Evolutionary conservation across 2,329 filamentous ascomycete genomes (phyloP).

Genomic region (Triangularia verruculosa): DNA sequence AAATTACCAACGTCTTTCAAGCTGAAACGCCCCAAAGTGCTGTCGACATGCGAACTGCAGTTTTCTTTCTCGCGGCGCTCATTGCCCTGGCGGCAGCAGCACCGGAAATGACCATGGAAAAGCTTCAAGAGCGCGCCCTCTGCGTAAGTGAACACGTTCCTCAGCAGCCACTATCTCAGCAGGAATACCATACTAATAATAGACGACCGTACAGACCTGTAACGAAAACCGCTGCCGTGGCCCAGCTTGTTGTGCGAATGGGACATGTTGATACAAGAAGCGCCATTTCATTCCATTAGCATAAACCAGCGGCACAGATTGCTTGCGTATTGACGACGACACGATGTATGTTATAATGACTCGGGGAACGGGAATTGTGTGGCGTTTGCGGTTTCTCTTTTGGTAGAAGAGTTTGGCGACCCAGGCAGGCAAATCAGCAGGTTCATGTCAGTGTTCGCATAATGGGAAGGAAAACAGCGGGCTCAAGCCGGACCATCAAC

Average conservation of each 20-base stretch:
- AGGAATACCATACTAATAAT: neutral
- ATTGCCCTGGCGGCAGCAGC: constrained; percentile 9
- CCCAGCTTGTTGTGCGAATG: constrained; percentile 7
- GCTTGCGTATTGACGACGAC: neutral
- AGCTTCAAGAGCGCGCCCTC: constrained; percentile 4
- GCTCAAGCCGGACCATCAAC: neutral
- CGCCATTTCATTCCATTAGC: neutral
- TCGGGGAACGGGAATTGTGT: neutral
- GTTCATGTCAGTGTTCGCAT: neutral
- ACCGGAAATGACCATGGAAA: constrained; percentile 13
- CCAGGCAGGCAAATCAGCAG: neutral
- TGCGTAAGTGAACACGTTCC: constrained; percentile 10
- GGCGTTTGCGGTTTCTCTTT: no score
- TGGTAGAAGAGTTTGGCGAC: neutral
- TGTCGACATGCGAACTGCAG: neutral
- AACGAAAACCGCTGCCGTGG: constrained; percentile 6
- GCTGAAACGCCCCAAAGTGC: neutral
- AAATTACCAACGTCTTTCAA: no score
- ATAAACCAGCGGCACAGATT: neutral
- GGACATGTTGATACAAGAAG: neutral
- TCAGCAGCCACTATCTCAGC: no score
- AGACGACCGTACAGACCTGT: neutral
- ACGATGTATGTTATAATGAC: neutral
- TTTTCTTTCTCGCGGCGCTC: neutral
- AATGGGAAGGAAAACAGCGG: neutral